Percentiles rank a stretch among this genome's conserved stretches.
Evolutionary conservation across 805 yeast species (phyloP).

Genomic region (Wickerhamomyces subpelliculosus): DNA sequence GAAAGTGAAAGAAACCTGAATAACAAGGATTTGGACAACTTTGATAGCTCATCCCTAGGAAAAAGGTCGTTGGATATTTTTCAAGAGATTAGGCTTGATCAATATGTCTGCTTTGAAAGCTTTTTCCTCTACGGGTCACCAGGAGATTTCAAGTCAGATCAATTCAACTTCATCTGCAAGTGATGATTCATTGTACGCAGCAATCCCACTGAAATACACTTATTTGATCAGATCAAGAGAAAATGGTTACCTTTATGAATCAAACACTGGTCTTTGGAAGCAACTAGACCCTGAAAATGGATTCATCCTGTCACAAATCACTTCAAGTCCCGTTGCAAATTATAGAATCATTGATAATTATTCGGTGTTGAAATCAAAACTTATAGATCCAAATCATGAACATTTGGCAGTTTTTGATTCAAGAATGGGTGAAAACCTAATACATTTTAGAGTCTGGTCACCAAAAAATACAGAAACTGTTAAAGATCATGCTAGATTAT

Average conservation of each 20-base stretch:
- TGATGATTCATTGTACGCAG: background rate
- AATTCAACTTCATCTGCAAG: too few relatives aligned
- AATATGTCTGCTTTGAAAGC: too few relatives aligned
- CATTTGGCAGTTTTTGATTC: constrained; percentile 7
- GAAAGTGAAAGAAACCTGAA: background rate
- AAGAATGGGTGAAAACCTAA: constrained; percentile 6
- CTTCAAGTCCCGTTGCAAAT: background rate
- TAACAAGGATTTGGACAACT: too few relatives aligned
- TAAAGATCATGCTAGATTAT: constrained; percentile 25
- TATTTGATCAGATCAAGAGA: constrained; percentile 8
- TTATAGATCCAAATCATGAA: background rate
- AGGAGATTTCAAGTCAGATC: too few relatives aligned
- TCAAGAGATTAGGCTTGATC: too few relatives aligned
- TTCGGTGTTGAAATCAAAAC: background rate
- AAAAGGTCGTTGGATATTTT: too few relatives aligned
- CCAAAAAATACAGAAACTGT: constrained; percentile 25
- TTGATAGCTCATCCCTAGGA: too few relatives aligned
- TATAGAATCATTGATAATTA: constrained; percentile 18
- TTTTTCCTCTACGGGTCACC: too few relatives aligned
- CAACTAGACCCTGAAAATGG: constrained; percentile 8
- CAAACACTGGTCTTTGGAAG: constrained; percentile 17
- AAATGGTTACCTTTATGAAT: constrained; percentile 9
- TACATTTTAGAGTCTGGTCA: constrained; percentile 6
- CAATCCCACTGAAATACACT: constrained; percentile 17
- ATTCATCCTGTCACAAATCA: constrained; percentile 3